These are phyloP conservation scores for Nadsonia starkeyi-henricii DNA, from an alignment of 1,139 yeast genomes.

Conservation along the genomic window DNA sequence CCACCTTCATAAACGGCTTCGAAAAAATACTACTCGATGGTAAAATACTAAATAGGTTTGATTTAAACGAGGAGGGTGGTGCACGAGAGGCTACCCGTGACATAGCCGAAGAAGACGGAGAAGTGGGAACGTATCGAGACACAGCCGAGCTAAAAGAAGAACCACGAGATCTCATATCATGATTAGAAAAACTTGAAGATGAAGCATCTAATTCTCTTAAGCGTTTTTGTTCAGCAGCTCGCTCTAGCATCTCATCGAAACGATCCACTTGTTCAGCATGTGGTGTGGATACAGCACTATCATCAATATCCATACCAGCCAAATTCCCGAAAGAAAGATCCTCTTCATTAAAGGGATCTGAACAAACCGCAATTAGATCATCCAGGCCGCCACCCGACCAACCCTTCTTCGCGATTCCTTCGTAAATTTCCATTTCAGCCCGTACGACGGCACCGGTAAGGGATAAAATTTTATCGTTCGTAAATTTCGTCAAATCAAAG, in stretches of 20 bases:
- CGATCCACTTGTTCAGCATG: background rate
- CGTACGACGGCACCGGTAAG: conserved; percentile 53
- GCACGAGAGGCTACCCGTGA: background rate
- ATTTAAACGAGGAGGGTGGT: background rate
- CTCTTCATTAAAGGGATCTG: conserved; percentile 27
- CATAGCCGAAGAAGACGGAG: background rate
- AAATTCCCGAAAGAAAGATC: conserved; percentile 4
- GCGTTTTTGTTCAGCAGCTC: background rate
- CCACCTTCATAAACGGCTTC: background rate
- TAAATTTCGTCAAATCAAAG: conserved; percentile 45
- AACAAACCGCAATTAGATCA: conserved; percentile 34
- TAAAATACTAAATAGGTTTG: background rate
- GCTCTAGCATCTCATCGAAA: background rate
- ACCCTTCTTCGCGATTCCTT: conserved; percentile 70
- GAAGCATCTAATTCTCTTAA: background rate
- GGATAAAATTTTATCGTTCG: conserved; percentile 39
- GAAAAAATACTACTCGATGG: background rate
- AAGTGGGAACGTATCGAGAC: background rate
- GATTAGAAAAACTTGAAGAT: background rate
- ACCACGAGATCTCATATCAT: background rate
- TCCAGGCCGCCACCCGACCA: conserved; percentile 83
- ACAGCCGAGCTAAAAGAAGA: background rate
- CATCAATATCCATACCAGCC: no score
- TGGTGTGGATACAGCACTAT: background rate
- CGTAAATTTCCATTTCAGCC: conserved; percentile 71